phyloP scores from a whole-genome alignment of 1,139 yeast species.

The Scheffersomyces titani region DNA sequence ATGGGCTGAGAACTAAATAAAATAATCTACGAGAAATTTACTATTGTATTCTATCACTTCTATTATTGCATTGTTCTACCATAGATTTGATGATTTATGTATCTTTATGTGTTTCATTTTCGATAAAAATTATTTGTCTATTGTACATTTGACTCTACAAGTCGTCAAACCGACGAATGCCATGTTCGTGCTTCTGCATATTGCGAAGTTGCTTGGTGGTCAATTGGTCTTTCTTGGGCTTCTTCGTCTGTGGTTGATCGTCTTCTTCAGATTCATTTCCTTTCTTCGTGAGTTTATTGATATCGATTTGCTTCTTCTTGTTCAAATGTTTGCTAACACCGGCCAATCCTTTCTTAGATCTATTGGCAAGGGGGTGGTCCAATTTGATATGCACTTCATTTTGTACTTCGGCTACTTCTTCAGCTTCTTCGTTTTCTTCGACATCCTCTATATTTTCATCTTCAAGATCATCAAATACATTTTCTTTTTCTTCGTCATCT shows the following conservation, averaged over 20 bases:
- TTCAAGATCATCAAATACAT: slow-evolving; percentile 15
- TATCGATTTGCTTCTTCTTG: slow-evolving; percentile 19
- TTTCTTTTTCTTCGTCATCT: slow-evolving; percentile 10
- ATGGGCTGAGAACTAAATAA: too few relatives aligned
- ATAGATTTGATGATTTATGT: neutral
- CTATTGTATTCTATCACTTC: neutral
- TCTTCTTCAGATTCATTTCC: slow-evolving; percentile 14
- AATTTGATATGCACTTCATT: slow-evolving; percentile 7
- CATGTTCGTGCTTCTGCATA: slow-evolving; percentile 59
- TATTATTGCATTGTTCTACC: neutral
- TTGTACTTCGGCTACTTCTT: slow-evolving; percentile 14
- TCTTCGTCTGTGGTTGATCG: slow-evolving; percentile 19
- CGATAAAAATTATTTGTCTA: neutral
- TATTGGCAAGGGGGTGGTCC: neutral
- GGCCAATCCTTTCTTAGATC: neutral
- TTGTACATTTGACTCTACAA: slow-evolving; percentile 26
- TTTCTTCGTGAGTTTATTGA: slow-evolving; percentile 18
- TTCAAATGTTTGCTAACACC: slow-evolving; percentile 10
- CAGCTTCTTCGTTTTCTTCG: slow-evolving; percentile 17
- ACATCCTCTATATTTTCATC: slow-evolving; percentile 6
- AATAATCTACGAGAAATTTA: too few relatives aligned
- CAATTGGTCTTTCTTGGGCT: slow-evolving; percentile 30
- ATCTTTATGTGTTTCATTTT: too few relatives aligned
- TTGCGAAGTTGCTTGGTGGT: slow-evolving; percentile 50
- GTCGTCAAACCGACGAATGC: slow-evolving; percentile 68